These are phyloP conservation scores for Picochlorum sp. DNA, from an alignment of 139 green algal species.

Conservation along the genomic window DNA sequence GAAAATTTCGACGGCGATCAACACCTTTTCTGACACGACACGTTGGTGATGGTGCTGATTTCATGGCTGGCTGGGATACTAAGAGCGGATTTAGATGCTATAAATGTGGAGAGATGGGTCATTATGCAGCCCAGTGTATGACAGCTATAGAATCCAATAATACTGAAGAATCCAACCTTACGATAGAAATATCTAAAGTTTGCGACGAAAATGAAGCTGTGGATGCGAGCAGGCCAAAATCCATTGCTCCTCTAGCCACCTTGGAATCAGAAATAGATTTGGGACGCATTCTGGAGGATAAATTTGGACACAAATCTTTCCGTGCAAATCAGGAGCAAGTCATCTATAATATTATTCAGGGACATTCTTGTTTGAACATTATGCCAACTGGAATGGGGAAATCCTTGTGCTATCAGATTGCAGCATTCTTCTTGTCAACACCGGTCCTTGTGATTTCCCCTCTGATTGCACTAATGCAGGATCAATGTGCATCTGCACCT, in stretches of 20 bases:
- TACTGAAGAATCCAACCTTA: background rate
- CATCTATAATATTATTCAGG: conserved; percentile 52
- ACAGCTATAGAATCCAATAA: background rate
- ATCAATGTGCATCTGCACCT: conserved; percentile 71
- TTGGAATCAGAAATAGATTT: conserved; percentile 34
- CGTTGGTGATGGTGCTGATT: conserved; percentile 33
- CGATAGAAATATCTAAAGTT: too few species aligned
- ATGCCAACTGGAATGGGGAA: conserved; percentile 88
- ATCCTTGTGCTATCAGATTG: conserved; percentile 85
- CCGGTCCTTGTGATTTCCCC: conserved; percentile 78
- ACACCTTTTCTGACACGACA: conserved; percentile 13
- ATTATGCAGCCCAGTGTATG: conserved; percentile 20
- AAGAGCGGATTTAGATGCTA: conserved; percentile 20
- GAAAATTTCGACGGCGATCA: background rate
- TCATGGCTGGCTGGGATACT: conserved; percentile 32
- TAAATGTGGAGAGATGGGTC: conserved; percentile 35
- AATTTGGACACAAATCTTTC: conserved; percentile 54
- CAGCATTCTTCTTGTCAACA: conserved; percentile 65
- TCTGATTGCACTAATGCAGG: conserved; percentile 82
- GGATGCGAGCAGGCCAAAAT: background rate
- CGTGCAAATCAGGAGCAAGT: conserved; percentile 65
- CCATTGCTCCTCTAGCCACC: background rate
- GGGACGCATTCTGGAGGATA: conserved; percentile 18
- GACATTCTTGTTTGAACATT: conserved; percentile 60
- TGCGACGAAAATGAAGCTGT: background rate